Evolutionary conservation across 176 grass and related monocot genomes (phyloP), one percentile per base, ranked within the genome.

Genomic region (Urochloa ruziziensis): DNA sequence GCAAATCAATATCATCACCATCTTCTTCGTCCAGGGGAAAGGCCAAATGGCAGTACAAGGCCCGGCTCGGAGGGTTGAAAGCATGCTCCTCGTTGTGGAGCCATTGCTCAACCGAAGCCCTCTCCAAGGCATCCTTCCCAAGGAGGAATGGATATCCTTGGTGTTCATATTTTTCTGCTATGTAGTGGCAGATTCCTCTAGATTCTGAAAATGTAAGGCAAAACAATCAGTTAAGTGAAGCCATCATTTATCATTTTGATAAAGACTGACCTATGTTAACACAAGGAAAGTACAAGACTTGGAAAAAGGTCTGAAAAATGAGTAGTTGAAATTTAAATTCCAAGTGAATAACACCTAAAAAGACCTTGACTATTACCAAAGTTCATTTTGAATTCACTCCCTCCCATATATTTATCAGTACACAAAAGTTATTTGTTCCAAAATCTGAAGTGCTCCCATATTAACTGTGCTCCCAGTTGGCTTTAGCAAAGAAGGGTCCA

Each of bases 291-390:
- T 42, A 49, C 6, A n/a, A n/a, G n/a, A n/a, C n/a, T n/a, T n/a
- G n/a, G n/a, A n/a, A n/a, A n/a, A n/a, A n/a, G n/a, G n/a, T n/a
- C n/a, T n/a, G n/a, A n/a, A n/a, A n/a, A n/a, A 35, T 47, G 16
- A 51, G 29, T 4, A 18, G 12, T 18, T 75, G n/a, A 68, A 74
- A 34, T 73, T 46, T 74, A 18, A 87, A 57, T 75, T 75, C 10
- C 62, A 81, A 66, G 27, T 58, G 15, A 57, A 46, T n/a, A n/a
- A n/a, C 64, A 70, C 40, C 65, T 40, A 39, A 69, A 62, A 71
- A 59, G 63, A 59, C 15, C 53, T 42, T 23, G 57, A 70, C 49
- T 81, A 81, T 57, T 40, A 43, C 8, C 19, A 34, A 24, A 71
- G 39, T 18, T 72, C 39, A 82, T 35, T 19, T n/a, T 61, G 28